A percentile compares a stretch with the other conserved stretches of the same genome.
phyloP scores from a whole-genome alignment of 1,139 yeast genomes.

The Yamadazyma friedrichii region DNA sequence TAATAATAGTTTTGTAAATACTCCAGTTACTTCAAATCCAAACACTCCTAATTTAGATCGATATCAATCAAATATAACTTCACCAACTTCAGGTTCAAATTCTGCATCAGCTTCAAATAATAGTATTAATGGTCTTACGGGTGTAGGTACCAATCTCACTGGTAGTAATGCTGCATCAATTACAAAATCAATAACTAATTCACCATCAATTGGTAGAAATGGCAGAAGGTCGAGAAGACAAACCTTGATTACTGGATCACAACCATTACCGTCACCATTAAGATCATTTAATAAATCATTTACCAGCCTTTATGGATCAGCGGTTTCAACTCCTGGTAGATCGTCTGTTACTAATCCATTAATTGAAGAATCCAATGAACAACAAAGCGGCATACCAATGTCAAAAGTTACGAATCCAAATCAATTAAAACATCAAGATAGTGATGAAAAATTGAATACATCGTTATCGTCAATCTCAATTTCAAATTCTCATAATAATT shows the following conservation, averaged over 20 bases:
- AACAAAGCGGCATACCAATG: slow-evolving; percentile 12
- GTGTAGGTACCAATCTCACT: background rate
- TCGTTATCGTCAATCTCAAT: slow-evolving; percentile 47
- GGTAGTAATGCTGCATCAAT: slow-evolving; percentile 4
- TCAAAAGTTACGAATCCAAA: slow-evolving; percentile 15
- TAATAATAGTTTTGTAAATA: slow-evolving; percentile 17
- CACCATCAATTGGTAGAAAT: slow-evolving; percentile 44
- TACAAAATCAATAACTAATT: slow-evolving; percentile 15
- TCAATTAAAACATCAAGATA: slow-evolving; percentile 6
- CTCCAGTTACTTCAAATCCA: slow-evolving; percentile 15
- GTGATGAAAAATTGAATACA: slow-evolving; percentile 24
- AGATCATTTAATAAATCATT: slow-evolving; percentile 44
- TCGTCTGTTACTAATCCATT: slow-evolving; percentile 19
- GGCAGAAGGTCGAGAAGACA: slow-evolving; percentile 66
- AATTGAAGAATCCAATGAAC: slow-evolving; percentile 10
- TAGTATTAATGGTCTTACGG: background rate
- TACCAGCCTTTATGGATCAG: slow-evolving; percentile 37
- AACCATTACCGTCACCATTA: slow-evolving; percentile 80
- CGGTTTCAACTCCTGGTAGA: slow-evolving; percentile 40
- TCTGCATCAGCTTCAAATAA: background rate
- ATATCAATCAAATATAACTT: slow-evolving; percentile 7
- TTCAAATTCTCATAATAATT: slow-evolving; percentile 20
- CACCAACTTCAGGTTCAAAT: slow-evolving; percentile 4
- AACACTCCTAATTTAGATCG: slow-evolving; percentile 15
- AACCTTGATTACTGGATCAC: slow-evolving; percentile 81